Evolutionary conservation across 2,329 filamentous ascomycete species (phyloP).

Genomic region (Aspergillus alliaceus): DNA sequence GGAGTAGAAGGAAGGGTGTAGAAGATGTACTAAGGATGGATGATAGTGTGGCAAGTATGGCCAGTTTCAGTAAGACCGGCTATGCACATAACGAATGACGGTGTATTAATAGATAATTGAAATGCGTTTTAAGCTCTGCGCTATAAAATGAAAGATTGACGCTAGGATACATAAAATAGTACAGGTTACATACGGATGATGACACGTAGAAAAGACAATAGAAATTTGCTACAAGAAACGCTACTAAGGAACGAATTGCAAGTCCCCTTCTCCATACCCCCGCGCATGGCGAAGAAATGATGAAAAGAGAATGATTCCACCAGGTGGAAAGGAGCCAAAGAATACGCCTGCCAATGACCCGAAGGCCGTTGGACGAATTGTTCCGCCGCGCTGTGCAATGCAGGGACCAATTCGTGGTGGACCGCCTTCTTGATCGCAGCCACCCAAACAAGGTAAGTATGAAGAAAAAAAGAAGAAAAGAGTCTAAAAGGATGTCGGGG

Average conservation of each 20-base stretch:
- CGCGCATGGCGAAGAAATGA: constrained; percentile 37
- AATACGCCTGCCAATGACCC: constrained; percentile 51
- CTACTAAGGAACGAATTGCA: not conserved
- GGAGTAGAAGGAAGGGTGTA: constrained; percentile 8
- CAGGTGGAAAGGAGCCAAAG: constrained; percentile 47
- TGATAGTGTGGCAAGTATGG: no score
- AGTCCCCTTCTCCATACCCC: constrained; percentile 37
- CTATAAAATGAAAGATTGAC: no score
- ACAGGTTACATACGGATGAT: no score
- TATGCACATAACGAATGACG: no score
- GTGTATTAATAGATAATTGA: no score
- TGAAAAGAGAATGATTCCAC: constrained; percentile 40
- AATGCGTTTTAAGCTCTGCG: no score
- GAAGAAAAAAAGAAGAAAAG: constrained; percentile 46
- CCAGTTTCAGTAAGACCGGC: no score
- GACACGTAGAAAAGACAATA: no score
- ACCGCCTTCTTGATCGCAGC: constrained; percentile 48
- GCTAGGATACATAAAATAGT: no score
- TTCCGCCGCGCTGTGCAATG: constrained; percentile 60
- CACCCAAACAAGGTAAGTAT: constrained; percentile 55
- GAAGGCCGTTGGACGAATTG: constrained; percentile 50
- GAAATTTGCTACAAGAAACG: no score
- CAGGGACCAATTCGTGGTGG: constrained; percentile 51
- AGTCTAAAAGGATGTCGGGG: constrained; percentile 19
- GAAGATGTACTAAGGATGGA: no score